These are phyloP conservation scores for Tetracladium setigerum DNA, from an alignment of 495 filamentous ascomycete species.

Conservation along the genomic window DNA sequence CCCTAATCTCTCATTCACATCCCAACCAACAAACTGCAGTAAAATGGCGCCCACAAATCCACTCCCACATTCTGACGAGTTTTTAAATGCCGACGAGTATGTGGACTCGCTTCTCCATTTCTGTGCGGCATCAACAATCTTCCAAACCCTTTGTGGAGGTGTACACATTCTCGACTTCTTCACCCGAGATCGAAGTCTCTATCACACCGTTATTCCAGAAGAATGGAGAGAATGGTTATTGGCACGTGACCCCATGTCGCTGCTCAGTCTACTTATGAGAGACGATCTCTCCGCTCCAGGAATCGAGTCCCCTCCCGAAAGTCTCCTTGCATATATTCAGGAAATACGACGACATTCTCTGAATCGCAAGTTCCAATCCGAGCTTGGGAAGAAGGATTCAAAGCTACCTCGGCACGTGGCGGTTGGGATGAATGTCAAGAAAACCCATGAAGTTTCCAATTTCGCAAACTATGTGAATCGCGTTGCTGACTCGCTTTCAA, in stretches of 20 bases:
- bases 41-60: constrained; percentile 40
- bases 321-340: constrained; percentile 64
- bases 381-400: constrained; percentile 28
- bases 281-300: constrained; percentile 49
- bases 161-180: constrained; percentile 96
- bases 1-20: no score
- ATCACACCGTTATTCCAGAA: constrained; percentile 61
- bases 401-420: constrained; percentile 61
- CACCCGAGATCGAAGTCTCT: constrained; percentile 72
- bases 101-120: constrained; percentile 73
- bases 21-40: background rate
- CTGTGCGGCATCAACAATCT: constrained; percentile 63
- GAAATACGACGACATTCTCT: constrained; percentile 66
- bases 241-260: constrained; percentile 55
- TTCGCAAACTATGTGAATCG: constrained; percentile 48
- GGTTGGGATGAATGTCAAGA: constrained; percentile 93
- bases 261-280: constrained; percentile 72
- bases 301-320: constrained; percentile 47
- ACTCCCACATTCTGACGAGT: constrained; percentile 52
- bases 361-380: constrained; percentile 45
- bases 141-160: constrained; percentile 83
- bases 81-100: constrained; percentile 58
- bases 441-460: constrained; percentile 80
- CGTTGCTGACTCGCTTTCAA: constrained; percentile 43
- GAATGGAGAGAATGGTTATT: constrained; percentile 78